phyloP scores from a whole-genome alignment of 768 basidiomycete genomes.

The Tylopilus intermedius region DNA sequence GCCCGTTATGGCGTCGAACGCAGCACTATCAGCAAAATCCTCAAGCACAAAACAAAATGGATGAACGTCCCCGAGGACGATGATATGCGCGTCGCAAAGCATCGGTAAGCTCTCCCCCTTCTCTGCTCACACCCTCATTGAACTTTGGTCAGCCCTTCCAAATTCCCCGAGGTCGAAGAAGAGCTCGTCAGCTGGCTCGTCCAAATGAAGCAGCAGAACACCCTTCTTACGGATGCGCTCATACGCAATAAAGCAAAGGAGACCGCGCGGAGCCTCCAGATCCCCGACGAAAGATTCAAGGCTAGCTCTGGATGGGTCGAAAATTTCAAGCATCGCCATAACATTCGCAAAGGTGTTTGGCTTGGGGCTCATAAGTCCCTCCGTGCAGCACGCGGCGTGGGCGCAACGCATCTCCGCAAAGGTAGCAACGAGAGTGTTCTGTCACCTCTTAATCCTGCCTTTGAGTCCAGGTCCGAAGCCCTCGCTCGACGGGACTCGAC shows the following conservation, averaged over 20 bases:
- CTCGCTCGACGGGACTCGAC: slow-evolving; percentile 25
- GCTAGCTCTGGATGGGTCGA: slow-evolving; percentile 91
- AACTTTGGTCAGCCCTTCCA: slow-evolving; percentile 53
- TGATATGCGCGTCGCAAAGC: slow-evolving; percentile 57
- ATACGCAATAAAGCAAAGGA: slow-evolving; percentile 65
- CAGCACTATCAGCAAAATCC: slow-evolving; percentile 90
- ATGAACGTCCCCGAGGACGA: slow-evolving; percentile 60
- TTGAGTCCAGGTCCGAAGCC: slow-evolving; percentile 30
- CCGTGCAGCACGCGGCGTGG: slow-evolving; percentile 29
- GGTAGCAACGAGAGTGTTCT: slow-evolving; percentile 31
- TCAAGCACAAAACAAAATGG: slow-evolving; percentile 83
- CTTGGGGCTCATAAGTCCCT: slow-evolving; percentile 36
- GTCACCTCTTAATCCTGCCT: slow-evolving; percentile 40
- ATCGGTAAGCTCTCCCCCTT: slow-evolving; percentile 44
- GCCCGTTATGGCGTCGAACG: slow-evolving; percentile 73
- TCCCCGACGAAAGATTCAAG: slow-evolving; percentile 74
- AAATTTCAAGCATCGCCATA: slow-evolving; percentile 82
- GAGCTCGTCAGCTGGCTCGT: slow-evolving; percentile 58
- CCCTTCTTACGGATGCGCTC: slow-evolving; percentile 57
- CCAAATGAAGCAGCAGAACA: slow-evolving; percentile 44
- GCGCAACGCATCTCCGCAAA: slow-evolving; percentile 34
- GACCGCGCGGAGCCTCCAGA: slow-evolving; percentile 51
- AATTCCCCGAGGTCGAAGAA: slow-evolving; percentile 74
- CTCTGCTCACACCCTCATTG: slow-evolving; percentile 8
- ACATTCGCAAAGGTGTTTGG: slow-evolving; percentile 66